These are phyloP conservation scores for Euryodendron excelsum DNA, from an alignment of 148 eudicot genomes.

Conservation along the genomic window DNA sequence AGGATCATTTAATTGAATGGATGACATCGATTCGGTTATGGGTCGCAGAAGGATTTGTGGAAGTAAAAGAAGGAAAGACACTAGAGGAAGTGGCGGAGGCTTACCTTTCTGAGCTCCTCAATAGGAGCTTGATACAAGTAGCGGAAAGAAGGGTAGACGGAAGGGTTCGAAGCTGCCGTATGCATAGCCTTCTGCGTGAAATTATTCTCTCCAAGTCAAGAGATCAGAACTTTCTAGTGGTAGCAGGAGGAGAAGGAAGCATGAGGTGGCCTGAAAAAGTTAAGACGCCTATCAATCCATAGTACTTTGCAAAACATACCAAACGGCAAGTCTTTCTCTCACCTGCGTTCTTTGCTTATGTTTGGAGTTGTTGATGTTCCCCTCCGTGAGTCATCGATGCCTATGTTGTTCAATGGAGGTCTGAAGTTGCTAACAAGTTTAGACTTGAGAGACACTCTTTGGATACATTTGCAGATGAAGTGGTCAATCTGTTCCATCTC, in stretches of 20 bases:
- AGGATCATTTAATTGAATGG: neutral
- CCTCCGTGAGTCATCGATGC: neutral
- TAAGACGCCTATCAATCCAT: neutral
- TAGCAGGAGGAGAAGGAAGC: neutral
- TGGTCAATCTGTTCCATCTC: conserved; percentile 5
- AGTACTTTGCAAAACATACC: neutral
- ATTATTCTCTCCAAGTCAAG: neutral
- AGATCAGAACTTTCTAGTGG: neutral
- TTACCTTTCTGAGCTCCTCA: neutral
- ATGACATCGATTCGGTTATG: neutral
- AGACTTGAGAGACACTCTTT: neutral
- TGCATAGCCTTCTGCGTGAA: neutral
- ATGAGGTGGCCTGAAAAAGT: neutral
- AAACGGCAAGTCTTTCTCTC: neutral
- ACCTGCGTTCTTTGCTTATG: neutral
- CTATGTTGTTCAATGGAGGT: neutral
- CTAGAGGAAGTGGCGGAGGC: neutral
- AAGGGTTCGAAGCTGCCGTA: neutral
- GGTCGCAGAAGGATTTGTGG: neutral
- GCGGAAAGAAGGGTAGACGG: neutral
- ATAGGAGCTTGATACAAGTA: neutral
- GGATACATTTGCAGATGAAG: conserved; percentile 2
- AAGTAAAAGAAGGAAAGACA: neutral
- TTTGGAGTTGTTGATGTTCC: neutral
- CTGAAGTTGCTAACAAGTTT: conserved; percentile 11